These are phyloP conservation scores for Salix exigua DNA, from an alignment of 345 rosid genomes.

Conservation along the genomic window DNA sequence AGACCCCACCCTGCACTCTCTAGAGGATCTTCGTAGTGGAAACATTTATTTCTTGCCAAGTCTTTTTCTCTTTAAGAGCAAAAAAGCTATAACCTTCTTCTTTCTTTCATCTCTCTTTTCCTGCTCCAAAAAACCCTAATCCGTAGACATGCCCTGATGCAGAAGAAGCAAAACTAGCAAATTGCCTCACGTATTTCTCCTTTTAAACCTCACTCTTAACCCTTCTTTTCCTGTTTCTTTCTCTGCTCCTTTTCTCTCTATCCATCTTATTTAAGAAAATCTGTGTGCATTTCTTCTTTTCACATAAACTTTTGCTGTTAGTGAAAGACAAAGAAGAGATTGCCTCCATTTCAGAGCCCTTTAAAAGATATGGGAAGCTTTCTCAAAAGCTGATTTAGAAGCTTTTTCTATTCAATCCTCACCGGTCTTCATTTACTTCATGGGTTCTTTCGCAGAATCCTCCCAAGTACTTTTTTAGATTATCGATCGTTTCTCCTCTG, in stretches of 20 bases:
- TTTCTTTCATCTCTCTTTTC: slow-evolving; percentile 14
- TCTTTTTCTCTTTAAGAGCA: slow-evolving; percentile 14
- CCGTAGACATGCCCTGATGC: background rate
- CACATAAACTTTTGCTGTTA: slow-evolving; percentile 14
- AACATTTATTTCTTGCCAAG: slow-evolving; percentile 16
- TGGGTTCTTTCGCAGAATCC: slow-evolving; percentile 12
- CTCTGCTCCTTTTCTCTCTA: background rate
- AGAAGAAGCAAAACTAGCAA: background rate
- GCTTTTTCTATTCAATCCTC: background rate
- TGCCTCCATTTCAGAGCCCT: slow-evolving; percentile 21
- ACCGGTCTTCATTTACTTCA: slow-evolving; percentile 13
- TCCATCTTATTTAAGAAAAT: background rate
- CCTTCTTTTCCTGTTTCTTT: background rate
- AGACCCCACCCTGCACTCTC: slow-evolving; percentile 49
- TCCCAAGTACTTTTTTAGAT: background rate
- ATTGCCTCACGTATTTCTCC: background rate
- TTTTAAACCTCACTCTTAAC: background rate
- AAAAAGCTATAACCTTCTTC: slow-evolving; percentile 25
- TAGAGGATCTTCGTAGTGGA: slow-evolving; percentile 42
- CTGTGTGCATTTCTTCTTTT: slow-evolving; percentile 15
- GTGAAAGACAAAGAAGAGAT: slow-evolving; percentile 21
- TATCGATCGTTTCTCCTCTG: background rate
- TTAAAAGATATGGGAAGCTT: slow-evolving; percentile 17
- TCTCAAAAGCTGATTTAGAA: slow-evolving; percentile 26
- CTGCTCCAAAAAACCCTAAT: slow-evolving; percentile 45